Percentiles rank a stretch among this genome's conserved stretches.
Evolutionary conservation across 495 filamentous ascomycete genomes (phyloP).

Genomic region (Schizothecium vesticola): DNA sequence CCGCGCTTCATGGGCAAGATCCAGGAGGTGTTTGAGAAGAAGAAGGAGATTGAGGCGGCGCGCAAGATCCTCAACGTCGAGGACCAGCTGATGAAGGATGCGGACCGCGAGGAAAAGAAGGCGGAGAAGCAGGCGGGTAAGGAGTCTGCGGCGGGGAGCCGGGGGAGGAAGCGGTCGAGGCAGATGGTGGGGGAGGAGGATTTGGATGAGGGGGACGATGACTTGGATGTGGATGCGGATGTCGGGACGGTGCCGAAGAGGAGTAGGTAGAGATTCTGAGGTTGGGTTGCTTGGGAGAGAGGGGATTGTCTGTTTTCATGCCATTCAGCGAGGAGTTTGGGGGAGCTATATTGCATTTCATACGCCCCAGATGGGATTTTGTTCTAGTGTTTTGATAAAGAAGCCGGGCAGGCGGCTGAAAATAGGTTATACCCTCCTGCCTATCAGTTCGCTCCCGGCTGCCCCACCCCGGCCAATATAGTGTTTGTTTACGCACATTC

Average conservation of each 20-base stretch:
- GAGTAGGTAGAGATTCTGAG: constrained; percentile 2
- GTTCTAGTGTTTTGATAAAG: neutral
- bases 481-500: no score
- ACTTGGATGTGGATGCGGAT: constrained; percentile 28
- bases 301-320: neutral
- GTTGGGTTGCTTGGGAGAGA: neutral
- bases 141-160: neutral
- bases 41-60: constrained; percentile 71
- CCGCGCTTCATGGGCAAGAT: constrained; percentile 82
- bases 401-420: neutral
- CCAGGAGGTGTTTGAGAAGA: constrained; percentile 76
- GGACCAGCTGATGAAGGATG: constrained; percentile 37
- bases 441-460: neutral
- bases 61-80: constrained; percentile 58
- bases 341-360: neutral
- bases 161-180: constrained; percentile 14
- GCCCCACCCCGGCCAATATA: no score
- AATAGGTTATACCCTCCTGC: neutral
- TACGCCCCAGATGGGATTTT: neutral
- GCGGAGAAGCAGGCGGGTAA: constrained; percentile 6
- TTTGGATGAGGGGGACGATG: constrained; percentile 33
- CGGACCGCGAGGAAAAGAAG: constrained; percentile 37
- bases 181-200: constrained; percentile 30
- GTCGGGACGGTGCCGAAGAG: constrained; percentile 19
- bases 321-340: constrained; percentile 4